A percentile compares a stretch with the other conserved stretches of the same genome.
phyloP scores from a whole-genome alignment of 2,329 filamentous ascomycete species.

The Pseudofabraea citricarpa region DNA sequence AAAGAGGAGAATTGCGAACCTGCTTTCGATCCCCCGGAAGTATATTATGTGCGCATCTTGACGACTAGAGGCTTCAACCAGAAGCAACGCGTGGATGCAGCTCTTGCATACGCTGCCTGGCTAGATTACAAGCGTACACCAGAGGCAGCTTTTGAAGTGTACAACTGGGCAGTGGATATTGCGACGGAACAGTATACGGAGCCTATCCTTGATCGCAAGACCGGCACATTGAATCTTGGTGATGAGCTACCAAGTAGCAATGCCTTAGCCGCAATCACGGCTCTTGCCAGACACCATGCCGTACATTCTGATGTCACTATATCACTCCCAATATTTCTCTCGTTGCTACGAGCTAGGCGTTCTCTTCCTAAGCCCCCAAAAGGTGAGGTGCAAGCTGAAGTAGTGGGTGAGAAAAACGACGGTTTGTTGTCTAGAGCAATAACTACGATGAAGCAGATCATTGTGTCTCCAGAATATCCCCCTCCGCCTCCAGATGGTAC shows the following conservation, averaged over 20 bases:
- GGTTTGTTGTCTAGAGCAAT: slow-evolving; percentile 22
- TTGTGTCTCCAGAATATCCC: slow-evolving; percentile 61
- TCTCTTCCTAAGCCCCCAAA: slow-evolving; percentile 38
- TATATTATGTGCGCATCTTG: slow-evolving; percentile 76
- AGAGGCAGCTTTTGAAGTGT: slow-evolving; percentile 66
- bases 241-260: slow-evolving; percentile 63
- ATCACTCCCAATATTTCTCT: slow-evolving; percentile 81
- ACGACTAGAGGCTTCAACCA: slow-evolving; percentile 74
- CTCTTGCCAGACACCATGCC: slow-evolving; percentile 74
- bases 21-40: slow-evolving; percentile 66
- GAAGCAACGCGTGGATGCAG: slow-evolving; percentile 76
- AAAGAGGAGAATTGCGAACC: slow-evolving; percentile 70
- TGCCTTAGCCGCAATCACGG: slow-evolving; percentile 68
- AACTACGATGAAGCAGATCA: slow-evolving; percentile 22
- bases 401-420: slow-evolving; percentile 11
- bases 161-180: slow-evolving; percentile 71
- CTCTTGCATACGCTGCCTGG: slow-evolving; percentile 79
- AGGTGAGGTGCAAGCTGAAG: slow-evolving; percentile 9
- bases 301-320: slow-evolving; percentile 58
- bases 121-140: slow-evolving; percentile 69
- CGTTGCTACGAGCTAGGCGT: slow-evolving; percentile 74
- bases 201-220: slow-evolving; percentile 54
- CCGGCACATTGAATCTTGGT: slow-evolving; percentile 58
- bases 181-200: slow-evolving; percentile 52
- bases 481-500: slow-evolving; percentile 66